Evolutionary conservation across 306 rosid species (phyloP), one percentile per base, ranked within the genome.

Genomic region (Prunus dulcis): DNA sequence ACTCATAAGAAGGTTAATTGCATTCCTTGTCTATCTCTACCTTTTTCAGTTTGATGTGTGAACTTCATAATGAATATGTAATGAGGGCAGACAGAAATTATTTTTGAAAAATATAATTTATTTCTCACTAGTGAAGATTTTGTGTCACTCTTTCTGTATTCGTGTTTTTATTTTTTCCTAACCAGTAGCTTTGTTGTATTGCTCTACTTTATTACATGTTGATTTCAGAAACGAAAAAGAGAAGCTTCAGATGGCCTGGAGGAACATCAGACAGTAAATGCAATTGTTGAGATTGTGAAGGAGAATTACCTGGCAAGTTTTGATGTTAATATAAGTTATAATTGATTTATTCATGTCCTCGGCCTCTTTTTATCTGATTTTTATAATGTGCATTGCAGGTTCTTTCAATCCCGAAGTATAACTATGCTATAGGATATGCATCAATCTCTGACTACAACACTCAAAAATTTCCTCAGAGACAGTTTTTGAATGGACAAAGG

Each of bases 221-320:
- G 53, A 65, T 83, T 82, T 60, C 82, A 94, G 97, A 95, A 95
- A 85, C 97, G 97, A 53, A 89, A 80, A 81, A 82, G 83, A 78
- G 96, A 84, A 69, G 82, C 88, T 55, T 74, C 19, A 6, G 82
- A 53, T 79, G 87, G 75, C 82, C 79, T 92, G 82, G 90, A 78
- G 80, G 68, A 89, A 76, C 83, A 90, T 79, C 93, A 92, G 87
- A 83, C 81, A 3, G 97, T 92, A 57, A 88, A 89, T 76, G 91
- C 96, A 55, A 77, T 83, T 12, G 97, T 95, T 69, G 97, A 95
- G 89, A 79, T 89, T 74, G 93, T 88, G 77, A 95, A 90, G 83
- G 97, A 95, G 71, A 87, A 86, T 84, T 95, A 95, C 88, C 69
- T 92, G 97, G 98, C 78, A 88, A 87, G 98, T 89, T 41, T 25